A percentile compares a stretch with the other conserved stretches of the same genome.
These are phyloP conservation scores for Cystobasidium pallidum DNA, from an alignment of 1,284 basidiomycete species.

Conservation along the genomic window DNA sequence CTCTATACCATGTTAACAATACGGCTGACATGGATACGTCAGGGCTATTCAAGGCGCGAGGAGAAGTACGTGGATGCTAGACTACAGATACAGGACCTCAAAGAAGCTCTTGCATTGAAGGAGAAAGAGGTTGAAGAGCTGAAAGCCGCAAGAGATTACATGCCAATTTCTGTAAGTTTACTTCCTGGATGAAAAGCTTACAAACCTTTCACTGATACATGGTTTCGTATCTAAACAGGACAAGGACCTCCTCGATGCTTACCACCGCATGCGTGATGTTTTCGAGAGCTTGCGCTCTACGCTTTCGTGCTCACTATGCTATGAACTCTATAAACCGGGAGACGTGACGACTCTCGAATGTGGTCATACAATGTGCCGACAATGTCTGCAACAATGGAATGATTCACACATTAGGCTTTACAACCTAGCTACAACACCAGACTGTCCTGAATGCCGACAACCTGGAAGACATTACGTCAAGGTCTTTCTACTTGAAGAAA, in stretches of 20 bases:
- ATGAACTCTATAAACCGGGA: slow-evolving; percentile 27
- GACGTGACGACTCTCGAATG: slow-evolving; percentile 39
- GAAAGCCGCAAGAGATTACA: slow-evolving; percentile 21
- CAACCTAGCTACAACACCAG: slow-evolving; percentile 40
- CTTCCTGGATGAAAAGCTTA: not conserved
- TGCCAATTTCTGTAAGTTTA: slow-evolving; percentile 27
- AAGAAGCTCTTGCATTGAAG: slow-evolving; percentile 32
- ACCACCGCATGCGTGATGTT: slow-evolving; percentile 38
- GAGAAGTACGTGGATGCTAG: slow-evolving; percentile 36
- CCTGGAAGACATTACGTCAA: slow-evolving; percentile 42
- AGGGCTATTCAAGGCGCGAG: slow-evolving; percentile 24
- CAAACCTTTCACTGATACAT: not conserved
- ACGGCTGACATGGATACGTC: not conserved
- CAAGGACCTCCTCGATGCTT: slow-evolving; percentile 15
- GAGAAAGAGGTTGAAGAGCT: slow-evolving; percentile 37
- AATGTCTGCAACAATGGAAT: slow-evolving; percentile 31
- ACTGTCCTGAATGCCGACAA: slow-evolving; percentile 41
- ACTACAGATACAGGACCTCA: slow-evolving; percentile 32
- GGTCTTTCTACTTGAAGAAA: slow-evolving; percentile 41
- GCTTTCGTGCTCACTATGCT: slow-evolving; percentile 36
- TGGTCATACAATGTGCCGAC: slow-evolving; percentile 40
- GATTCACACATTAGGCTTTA: slow-evolving; percentile 29
- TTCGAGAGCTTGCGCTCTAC: slow-evolving; percentile 33
- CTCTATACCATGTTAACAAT: not conserved
- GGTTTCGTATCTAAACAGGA: slow-evolving; percentile 14